Evolutionary conservation across 495 filamentous ascomycete species (phyloP), one percentile per base, ranked within the genome.

Genomic region (Lophiotrema nucula): DNA sequence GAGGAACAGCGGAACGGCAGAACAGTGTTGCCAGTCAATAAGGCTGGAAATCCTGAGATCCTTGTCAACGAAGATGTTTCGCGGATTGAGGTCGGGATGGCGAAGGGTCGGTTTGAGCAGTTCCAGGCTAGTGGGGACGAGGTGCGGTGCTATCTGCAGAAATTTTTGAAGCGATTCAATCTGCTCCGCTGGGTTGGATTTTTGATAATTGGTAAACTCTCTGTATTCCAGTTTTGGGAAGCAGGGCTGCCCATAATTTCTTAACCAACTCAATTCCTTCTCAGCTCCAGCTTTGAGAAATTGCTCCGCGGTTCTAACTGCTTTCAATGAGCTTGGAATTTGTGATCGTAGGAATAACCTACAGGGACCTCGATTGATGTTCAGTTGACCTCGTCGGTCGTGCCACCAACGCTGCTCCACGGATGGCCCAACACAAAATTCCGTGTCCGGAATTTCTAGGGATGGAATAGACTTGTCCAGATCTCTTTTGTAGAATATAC

Each of bases 331-430:
- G 42, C 21, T n/a, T n/a, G n/a, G n/a, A n/a, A 43, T 16, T 53
- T 24, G 23, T 6, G 3, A 22, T 31, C 3, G 27, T 23, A 21
- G 18, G 12, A 16, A 31, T 8, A 52, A 60, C 63, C 21, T 47
- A 76, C 69, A 76, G 21, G 75, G 74, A 10, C 75, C 73, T 65
- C 70, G 72, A 58, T 73, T 58, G 45, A 73, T 56, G 33, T 70
- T 52, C n/a, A 67, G 21, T 12, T 54, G 18, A 10, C 16, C 18
- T 50, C 64, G 37, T 39, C 73, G 66, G 24, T 61, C 67, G 72
- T 73, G 66, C 73, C 73, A 76, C 58, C 73, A 73, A 49, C 69
- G 65, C 28, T 68, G 60, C 4, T 61, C 55, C 53, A 69, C 60
- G 39, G 70, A 57, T 56, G 73, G 75, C 23, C 74, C 72, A 51